Percentiles rank a stretch among this genome's conserved stretches.
phyloP scores from a whole-genome alignment of 2,329 filamentous ascomycete species.

The Elsinoe ampelina region DNA sequence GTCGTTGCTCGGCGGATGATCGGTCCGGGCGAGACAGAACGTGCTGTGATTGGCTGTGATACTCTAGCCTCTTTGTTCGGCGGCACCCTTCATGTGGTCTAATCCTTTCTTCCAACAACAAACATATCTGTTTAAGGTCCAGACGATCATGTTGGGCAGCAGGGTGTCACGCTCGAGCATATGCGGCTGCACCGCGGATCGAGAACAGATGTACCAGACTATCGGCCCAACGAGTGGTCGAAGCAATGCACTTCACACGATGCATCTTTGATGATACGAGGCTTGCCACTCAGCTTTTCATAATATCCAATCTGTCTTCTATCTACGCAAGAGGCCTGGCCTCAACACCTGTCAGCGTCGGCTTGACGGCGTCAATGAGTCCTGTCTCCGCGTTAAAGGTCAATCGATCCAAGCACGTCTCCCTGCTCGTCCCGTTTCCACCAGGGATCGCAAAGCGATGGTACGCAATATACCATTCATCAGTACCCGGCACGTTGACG shows the following conservation, averaged over 20 bases:
- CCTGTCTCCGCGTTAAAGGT: constrained; percentile 31
- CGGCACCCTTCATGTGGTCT: not conserved
- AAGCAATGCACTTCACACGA: too few species aligned
- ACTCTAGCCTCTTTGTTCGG: not conserved
- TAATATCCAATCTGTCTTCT: not conserved
- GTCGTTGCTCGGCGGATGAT: constrained; percentile 3
- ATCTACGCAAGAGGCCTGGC: not conserved
- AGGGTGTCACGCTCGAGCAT: too few species aligned
- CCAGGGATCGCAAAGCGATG: constrained; percentile 40
- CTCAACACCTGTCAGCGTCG: constrained; percentile 27
- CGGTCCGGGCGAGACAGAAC: not conserved
- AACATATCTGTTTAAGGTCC: not conserved
- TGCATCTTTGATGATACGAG: too few species aligned
- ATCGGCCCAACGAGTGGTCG: too few species aligned
- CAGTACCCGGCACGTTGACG: constrained; percentile 38
- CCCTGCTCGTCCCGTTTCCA: constrained; percentile 37
- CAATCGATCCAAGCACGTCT: constrained; percentile 37
- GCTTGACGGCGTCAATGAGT: constrained; percentile 31
- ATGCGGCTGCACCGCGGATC: too few species aligned
- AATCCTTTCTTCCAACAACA: not conserved
- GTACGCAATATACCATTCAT: constrained; percentile 44
- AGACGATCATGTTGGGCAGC: too few species aligned
- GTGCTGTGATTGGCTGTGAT: not conserved
- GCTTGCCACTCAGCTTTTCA: not conserved
- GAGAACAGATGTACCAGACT: too few species aligned